Percentiles rank a stretch among this genome's conserved stretches.
phyloP scores from a whole-genome alignment of 306 rosid species.

The Fragaria iinumae region DNA sequence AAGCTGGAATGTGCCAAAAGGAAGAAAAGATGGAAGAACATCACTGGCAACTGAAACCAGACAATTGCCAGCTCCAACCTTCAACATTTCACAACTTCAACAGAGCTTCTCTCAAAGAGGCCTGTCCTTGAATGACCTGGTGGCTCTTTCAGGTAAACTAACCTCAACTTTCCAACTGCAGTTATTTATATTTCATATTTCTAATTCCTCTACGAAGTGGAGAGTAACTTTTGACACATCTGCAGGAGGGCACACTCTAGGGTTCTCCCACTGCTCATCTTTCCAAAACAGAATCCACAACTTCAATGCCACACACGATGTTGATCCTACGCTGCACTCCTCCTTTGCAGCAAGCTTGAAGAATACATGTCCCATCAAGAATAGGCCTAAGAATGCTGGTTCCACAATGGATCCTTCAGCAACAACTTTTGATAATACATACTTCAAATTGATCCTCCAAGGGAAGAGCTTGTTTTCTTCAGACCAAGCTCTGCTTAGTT shows the following conservation, averaged over 20 bases:
- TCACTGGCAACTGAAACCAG: slow-evolving; percentile 73
- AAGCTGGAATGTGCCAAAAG: slow-evolving; percentile 62
- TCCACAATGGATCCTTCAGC: slow-evolving; percentile 41
- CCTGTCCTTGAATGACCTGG: slow-evolving; percentile 49
- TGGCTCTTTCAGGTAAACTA: slow-evolving; percentile 51
- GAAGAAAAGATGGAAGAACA: slow-evolving; percentile 65
- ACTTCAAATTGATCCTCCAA: slow-evolving; percentile 42
- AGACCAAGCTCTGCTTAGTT: slow-evolving; percentile 41
- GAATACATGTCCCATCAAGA: slow-evolving; percentile 35
- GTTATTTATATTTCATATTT: neutral
- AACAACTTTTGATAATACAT: slow-evolving; percentile 44
- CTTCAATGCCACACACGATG: slow-evolving; percentile 51
- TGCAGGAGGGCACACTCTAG: slow-evolving; percentile 89
- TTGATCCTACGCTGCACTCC: slow-evolving; percentile 58
- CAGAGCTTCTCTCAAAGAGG: slow-evolving; percentile 51
- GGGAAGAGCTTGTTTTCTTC: slow-evolving; percentile 42
- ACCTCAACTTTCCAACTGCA: neutral
- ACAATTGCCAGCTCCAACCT: slow-evolving; percentile 70
- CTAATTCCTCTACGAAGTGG: neutral
- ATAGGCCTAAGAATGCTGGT: slow-evolving; percentile 39
- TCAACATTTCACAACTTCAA: slow-evolving; percentile 60
- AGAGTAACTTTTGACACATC: slow-evolving; percentile 15
- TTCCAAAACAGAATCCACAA: slow-evolving; percentile 51
- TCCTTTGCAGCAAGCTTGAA: slow-evolving; percentile 41
- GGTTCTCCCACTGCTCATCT: slow-evolving; percentile 84